These are phyloP conservation scores for Pyrenochaeta sp. DNA, from an alignment of 2,329 filamentous ascomycete species.

Conservation along the genomic window DNA sequence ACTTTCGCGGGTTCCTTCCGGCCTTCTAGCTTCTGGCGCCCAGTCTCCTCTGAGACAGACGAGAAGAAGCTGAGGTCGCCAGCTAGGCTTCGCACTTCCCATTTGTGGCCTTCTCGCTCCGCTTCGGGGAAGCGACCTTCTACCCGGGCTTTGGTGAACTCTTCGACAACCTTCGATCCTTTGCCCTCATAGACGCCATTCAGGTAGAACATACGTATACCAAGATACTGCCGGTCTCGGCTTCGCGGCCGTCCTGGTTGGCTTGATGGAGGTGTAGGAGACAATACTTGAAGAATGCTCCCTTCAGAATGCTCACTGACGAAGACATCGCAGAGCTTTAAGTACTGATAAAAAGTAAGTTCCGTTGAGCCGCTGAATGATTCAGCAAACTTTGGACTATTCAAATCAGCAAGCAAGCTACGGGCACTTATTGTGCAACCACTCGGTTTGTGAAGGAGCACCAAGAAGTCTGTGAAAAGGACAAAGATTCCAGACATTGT, in stretches of 20 bases:
- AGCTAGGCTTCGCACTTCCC: slow-evolving; percentile 76
- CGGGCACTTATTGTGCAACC: slow-evolving; percentile 73
- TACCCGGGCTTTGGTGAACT: slow-evolving; percentile 84
- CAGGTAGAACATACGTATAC: slow-evolving; percentile 66
- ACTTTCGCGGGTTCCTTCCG: slow-evolving; percentile 73
- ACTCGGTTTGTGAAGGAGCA: slow-evolving; percentile 76
- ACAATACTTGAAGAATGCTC: slow-evolving; percentile 72
- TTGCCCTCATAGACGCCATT: slow-evolving; percentile 80
- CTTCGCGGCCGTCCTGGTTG: slow-evolving; percentile 44
- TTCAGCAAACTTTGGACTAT: slow-evolving; percentile 70
- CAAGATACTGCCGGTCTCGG: slow-evolving; percentile 39
- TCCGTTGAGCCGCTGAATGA: slow-evolving; percentile 57
- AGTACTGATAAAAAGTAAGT: slow-evolving; percentile 77
- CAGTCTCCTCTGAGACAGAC: slow-evolving; percentile 76
- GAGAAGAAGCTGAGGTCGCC: slow-evolving; percentile 66
- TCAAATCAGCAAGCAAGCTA: slow-evolving; percentile 82
- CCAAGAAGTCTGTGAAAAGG: slow-evolving; percentile 82
- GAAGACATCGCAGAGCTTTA: slow-evolving; percentile 73
- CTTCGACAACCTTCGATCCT: slow-evolving; percentile 79
- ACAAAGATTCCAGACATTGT: slow-evolving; percentile 73
- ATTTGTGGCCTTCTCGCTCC: slow-evolving; percentile 82
- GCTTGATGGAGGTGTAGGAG: slow-evolving; percentile 50
- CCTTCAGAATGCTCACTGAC: slow-evolving; percentile 73
- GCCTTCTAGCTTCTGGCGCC: slow-evolving; percentile 68
- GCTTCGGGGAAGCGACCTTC: slow-evolving; percentile 83